Evolutionary conservation across 1,139 yeast genomes (phyloP), one percentile per base, ranked within the genome.

Genomic region (Kurtzmaniella quercitrusa): DNA sequence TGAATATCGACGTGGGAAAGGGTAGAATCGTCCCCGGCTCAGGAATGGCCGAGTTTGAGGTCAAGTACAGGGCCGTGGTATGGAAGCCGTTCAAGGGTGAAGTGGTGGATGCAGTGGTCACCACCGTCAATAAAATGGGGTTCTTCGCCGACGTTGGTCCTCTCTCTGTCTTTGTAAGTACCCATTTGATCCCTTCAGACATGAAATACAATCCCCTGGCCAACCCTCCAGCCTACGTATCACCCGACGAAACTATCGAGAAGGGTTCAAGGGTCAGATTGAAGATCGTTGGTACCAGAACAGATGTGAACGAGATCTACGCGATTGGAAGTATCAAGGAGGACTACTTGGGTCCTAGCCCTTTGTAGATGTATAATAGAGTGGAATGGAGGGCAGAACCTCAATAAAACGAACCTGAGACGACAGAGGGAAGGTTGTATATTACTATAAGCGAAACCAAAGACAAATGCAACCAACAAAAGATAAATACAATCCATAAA

Each of bases 71-170:
- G 55, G 99, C 99, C 0, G 93, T 93, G 48, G 98, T 93, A 29
- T 93, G 97, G 95, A 85, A 94, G 59, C 98, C 99, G 2, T 94
- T 93, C 69, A 93, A 91, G 66, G 98, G 98, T 27, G 98, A 93
- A 65, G 98, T 93, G 5, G 98, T 93, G 27, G 98, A 93, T 65
- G 98, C 95, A 2, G 82, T 91, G 36, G 98, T 93, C 17, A 85
- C 96, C 14, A 87, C 91, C 34, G 97, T 95, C 45, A 89, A 91
- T 61, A 89, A 89, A 60, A 86, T 93, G 85, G 99, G 99, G 12
- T 90, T 93, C 55, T 93, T 93, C 62, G 98, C 96, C 36, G 98
- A 93, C 62, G 98, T 93, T 24, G 99, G 98, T 0, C 99, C 99
- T 9, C 73, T 93, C 59, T 83, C 93, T 27, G 97, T 93, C 39